A percentile compares a stretch with the other conserved stretches of the same genome.
phyloP scores from a whole-genome alignment of 345 rosid genomes.

The Physaria fendleri region DNA sequence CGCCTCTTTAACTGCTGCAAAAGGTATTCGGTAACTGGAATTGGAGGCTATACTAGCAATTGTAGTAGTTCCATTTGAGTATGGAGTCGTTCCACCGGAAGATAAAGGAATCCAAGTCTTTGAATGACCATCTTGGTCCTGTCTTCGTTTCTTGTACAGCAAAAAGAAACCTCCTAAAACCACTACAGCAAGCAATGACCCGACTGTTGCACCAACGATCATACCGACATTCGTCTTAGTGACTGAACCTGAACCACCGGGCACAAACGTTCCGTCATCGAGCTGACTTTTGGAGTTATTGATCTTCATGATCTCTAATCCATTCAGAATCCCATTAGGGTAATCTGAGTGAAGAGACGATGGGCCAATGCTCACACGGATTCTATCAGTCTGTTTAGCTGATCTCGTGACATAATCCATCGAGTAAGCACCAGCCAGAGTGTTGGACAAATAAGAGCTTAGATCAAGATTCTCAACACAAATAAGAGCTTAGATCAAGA shows the following conservation, averaged over 20 bases:
- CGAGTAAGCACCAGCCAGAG: constrained; percentile 43
- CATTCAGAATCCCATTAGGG: constrained; percentile 61
- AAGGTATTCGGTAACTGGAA: constrained; percentile 45
- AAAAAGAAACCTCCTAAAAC: constrained; percentile 38
- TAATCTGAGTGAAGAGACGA: constrained; percentile 12
- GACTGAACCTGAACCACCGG: constrained; percentile 18
- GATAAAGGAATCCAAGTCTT: constrained; percentile 66
- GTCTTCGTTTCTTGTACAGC: constrained; percentile 33
- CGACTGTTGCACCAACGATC: constrained; percentile 40
- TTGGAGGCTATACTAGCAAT: constrained; percentile 37
- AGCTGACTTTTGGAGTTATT: constrained; percentile 51
- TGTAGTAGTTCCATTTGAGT: constrained; percentile 60
- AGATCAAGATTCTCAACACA: no score
- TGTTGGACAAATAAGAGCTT: constrained; percentile 18
- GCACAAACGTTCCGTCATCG: constrained; percentile 5
- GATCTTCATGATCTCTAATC: constrained; percentile 78
- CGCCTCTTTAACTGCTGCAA: constrained; percentile 55
- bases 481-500: constrained; percentile 57
- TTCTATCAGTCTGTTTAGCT: constrained; percentile 25
- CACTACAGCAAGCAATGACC: constrained; percentile 29
- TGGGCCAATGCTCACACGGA: constrained; percentile 58
- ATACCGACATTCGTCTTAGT: constrained; percentile 37
- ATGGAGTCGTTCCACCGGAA: constrained; percentile 41
- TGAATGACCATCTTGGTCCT: constrained; percentile 36
- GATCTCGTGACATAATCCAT: constrained; percentile 47